Base-by-base conservation (phyloP, 2,329 filamentous ascomycete genomes). In the Emmonsiellopsis sp. region DNA sequence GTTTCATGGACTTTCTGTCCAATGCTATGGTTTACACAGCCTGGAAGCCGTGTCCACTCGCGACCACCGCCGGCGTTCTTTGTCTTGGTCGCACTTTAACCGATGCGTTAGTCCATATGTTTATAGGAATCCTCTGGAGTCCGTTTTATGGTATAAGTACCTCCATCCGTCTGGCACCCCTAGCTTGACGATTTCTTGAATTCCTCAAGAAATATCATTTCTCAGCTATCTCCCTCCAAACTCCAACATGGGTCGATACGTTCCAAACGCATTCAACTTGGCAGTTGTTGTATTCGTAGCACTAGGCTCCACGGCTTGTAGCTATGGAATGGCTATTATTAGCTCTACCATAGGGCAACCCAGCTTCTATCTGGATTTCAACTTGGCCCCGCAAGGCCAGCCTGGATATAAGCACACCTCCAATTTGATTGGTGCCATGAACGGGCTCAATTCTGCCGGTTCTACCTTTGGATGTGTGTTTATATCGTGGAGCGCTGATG, bases 291-390 rank as follows among this genome's bases (percentile, higher is more conserved):
- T 64, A 31, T 68, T 65, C 46, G 66, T 69, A 5, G 65, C 67
- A 10, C 55, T 68, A 10, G 66, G 68, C 31, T 64, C 65, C 11
- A 68, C 64, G 21, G 60, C 66, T 31, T 66, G 62, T 56, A 63
- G 63, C 32, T 69, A 68, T 59, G 60, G 63, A 21, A 61, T 67
- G 54, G 63, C 66, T 31, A 63, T 69, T 46, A 73, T 76, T 42
- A 67, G 69, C 10, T 72, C 71, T 10, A 75, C 72, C 1, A 68
- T 76, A 49, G 74, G 74, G 2, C 73, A 76, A 53, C 72, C 73
- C 3, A 69, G 64, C 39, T 76, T 76, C 63, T 75, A 72, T 60
- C 63, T 58, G 5, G 71, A 70, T 59, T 68, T 76, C 47, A 56
- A 68, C 33, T 65, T 76, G 10, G 68, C 70, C 5, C 52, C 65